Base-by-base conservation (phyloP, 352 stramenopile species). In the Halophytophthora polymorphica region DNA sequence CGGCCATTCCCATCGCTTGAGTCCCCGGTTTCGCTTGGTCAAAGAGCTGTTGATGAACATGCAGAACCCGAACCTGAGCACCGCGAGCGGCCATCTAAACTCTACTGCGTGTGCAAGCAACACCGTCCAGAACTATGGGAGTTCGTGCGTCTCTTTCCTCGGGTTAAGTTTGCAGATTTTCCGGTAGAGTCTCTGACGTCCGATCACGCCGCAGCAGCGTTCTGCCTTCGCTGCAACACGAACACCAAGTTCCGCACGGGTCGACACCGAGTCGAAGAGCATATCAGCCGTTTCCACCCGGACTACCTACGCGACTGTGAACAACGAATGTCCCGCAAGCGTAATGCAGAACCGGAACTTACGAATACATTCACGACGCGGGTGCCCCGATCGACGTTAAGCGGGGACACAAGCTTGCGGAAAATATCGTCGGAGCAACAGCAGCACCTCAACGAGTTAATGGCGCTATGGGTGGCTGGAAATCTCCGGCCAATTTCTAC, bases 31-130 rank as follows among this genome's bases (percentile, higher is more conserved):
- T 44, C 42, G 50, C 54, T 60, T 43, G 50, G 55, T 29, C 43
- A 44, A 21, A 25, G 39, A 34, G 34, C 38, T 56, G 51, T 45
- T 44, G 60, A 44, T 18, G 50, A 45, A 48, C 51, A 50, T 61
- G 47, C 60, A 40, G 42, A 58, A 41, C 19, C 18, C 36, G 13
- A 41, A 19, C 40, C 25, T 10, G 25, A 31, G 25, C 8, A 31
- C 25, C 4, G 4, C 6, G 6, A 3, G 2, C 33, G 11, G 4
- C 33, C 33, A 2, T 10, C 6, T 17, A 38, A 38, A 3, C 13
- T 38, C 3, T 38, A 17, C 13, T 3, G 13, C 3, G 2, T 38
- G 33, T 14, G 13, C 2, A 3, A 17, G 2, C 33, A 38, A 10
- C 33, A 38, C 13, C 33, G 33, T 6, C 33, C 33, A 14, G 33